These are phyloP conservation scores for Cenchrus purpureus DNA, from an alignment of 176 grass and related monocot species.

Conservation along the genomic window DNA sequence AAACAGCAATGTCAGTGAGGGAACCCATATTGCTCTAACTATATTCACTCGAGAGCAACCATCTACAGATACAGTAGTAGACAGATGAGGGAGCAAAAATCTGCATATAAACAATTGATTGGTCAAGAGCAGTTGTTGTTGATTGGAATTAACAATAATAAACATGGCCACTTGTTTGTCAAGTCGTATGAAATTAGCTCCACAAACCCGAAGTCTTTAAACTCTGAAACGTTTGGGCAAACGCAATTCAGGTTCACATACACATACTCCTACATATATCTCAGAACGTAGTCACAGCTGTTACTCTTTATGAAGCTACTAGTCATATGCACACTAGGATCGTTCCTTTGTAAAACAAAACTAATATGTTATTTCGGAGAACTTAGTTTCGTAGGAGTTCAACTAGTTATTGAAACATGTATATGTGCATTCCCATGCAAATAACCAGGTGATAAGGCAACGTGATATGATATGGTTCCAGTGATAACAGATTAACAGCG, in stretches of 20 bases:
- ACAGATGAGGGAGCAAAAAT: background rate
- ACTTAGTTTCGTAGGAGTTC: background rate
- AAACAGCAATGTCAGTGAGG: slow-evolving; percentile 64
- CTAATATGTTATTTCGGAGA: background rate
- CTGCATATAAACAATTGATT: slow-evolving; percentile 25
- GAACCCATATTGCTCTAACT: slow-evolving; percentile 65
- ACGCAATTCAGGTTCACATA: background rate
- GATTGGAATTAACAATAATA: background rate
- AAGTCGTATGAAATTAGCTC: background rate
- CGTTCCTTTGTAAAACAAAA: background rate
- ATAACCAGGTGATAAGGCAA: background rate
- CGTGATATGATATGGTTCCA: background rate
- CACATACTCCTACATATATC: background rate
- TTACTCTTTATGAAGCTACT: background rate
- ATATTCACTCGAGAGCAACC: slow-evolving; percentile 34
- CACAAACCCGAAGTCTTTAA: no score
- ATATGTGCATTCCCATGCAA: background rate
- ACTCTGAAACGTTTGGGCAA: slow-evolving; percentile 9
- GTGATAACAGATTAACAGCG: background rate
- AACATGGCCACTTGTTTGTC: background rate
- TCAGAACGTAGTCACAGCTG: background rate
- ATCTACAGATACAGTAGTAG: background rate
- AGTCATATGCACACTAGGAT: background rate
- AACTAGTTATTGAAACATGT: background rate
- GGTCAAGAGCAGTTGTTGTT: background rate